A percentile compares a stretch with the other conserved stretches of the same genome.
phyloP scores from a whole-genome alignment of 192 early-diverging fungal species.

The Backusella westeae region DNA sequence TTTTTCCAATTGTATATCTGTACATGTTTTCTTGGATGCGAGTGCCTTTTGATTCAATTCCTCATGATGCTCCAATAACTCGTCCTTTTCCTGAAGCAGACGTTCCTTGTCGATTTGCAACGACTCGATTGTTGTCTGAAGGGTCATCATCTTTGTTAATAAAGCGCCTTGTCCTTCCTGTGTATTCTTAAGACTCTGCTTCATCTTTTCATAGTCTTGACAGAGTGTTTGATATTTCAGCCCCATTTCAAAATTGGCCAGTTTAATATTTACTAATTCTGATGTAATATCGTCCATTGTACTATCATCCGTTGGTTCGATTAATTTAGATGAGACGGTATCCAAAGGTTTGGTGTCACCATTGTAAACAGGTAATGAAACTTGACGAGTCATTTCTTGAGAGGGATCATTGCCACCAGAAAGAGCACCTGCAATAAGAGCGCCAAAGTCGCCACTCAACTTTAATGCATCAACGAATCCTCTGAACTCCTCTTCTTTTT shows the following conservation, averaged over 20 bases:
- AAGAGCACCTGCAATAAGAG: conserved; percentile 32
- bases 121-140: conserved; percentile 29
- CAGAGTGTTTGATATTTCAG: conserved; percentile 39
- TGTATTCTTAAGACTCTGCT: conserved; percentile 17
- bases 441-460: conserved; percentile 33
- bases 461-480: conserved; percentile 26
- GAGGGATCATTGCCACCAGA: not conserved
- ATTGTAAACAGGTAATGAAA: not conserved
- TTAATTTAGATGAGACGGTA: not conserved
- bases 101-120: conserved; percentile 33
- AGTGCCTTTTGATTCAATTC: conserved; percentile 21
- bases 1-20: conserved; percentile 38
- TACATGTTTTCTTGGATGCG: conserved; percentile 31
- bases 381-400: not conserved
- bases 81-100: conserved; percentile 16
- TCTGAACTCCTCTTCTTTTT: conserved; percentile 25
- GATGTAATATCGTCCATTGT: conserved; percentile 23
- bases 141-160: conserved; percentile 30
- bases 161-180: conserved; percentile 23
- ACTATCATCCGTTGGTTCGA: not conserved
- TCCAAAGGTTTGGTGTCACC: not conserved
- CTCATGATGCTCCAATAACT: conserved; percentile 24
- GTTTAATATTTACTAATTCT: conserved; percentile 37
- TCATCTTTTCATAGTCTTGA: conserved; percentile 24
- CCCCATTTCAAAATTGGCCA: conserved; percentile 42